A percentile compares a stretch with the other conserved stretches of the same genome.
Conservation (phyloP, 805 yeast species). For the Suhomyces vadensis region DNA sequence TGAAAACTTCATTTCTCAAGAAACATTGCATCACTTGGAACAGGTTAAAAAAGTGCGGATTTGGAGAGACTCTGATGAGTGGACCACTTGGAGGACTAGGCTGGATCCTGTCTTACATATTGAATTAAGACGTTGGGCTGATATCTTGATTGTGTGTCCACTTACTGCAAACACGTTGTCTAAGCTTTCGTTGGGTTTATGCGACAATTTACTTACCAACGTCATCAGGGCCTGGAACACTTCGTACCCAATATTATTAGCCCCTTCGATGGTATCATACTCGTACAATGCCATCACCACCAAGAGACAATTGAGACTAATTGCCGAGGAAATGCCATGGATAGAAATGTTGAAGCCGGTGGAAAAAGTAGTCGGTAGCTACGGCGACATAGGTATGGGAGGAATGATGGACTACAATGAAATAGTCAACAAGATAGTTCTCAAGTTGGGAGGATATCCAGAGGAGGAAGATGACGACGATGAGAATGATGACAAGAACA, state of each 20-base stretch:
- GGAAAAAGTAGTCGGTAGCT: slow-evolving; percentile 87
- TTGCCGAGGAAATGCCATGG: slow-evolving; percentile 93
- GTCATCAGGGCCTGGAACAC: slow-evolving; percentile 97
- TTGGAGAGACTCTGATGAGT: slow-evolving; percentile 62
- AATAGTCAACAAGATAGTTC: slow-evolving; percentile 80
- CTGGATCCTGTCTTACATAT: slow-evolving; percentile 93
- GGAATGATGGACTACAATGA: slow-evolving; percentile 99
- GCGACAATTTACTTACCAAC: slow-evolving; percentile 88
- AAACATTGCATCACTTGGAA: slow-evolving; percentile 41
- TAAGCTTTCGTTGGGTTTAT: slow-evolving; percentile 85
- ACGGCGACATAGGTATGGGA: slow-evolving; percentile 99
- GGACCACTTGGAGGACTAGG: slow-evolving; percentile 75
- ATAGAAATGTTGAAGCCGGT: slow-evolving; percentile 91
- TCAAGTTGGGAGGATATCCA: slow-evolving; percentile 59
- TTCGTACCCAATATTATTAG: slow-evolving; percentile 80
- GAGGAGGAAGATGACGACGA: slow-evolving; percentile 53
- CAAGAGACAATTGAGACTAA: slow-evolving; percentile 71
- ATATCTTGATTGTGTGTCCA: slow-evolving; percentile 89
- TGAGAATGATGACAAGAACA: slow-evolving; percentile 44
- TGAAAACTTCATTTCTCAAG: slow-evolving; percentile 52
- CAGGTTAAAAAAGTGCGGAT: slow-evolving; percentile 45
- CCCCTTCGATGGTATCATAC: slow-evolving; percentile 95
- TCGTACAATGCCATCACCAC: slow-evolving; percentile 90
- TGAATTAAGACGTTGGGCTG: slow-evolving; percentile 96
- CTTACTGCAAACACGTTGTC: slow-evolving; percentile 90